A percentile compares a stretch with the other conserved stretches of the same genome.
These are phyloP conservation scores for Aspergillus sp. DNA, from an alignment of 2,329 filamentous ascomycete species.

Conservation along the genomic window DNA sequence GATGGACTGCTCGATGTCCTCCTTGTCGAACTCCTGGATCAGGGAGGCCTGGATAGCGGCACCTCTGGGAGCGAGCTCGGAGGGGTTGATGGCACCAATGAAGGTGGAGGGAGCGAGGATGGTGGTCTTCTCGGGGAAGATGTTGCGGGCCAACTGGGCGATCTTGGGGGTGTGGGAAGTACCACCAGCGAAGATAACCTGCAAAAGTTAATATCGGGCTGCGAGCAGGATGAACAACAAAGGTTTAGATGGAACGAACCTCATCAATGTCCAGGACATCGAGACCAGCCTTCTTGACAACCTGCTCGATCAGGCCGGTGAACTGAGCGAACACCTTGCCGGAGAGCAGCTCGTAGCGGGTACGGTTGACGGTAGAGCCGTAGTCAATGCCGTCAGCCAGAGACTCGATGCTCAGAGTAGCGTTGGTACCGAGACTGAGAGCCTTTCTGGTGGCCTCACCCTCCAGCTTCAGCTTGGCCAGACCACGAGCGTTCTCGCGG, in stretches of 20 bases:
- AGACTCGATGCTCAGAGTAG: conserved; percentile 89
- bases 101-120: conserved; percentile 83
- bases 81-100: conserved; percentile 82
- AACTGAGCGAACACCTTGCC: conserved; percentile 87
- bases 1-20: conserved; percentile 93
- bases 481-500: conserved; percentile 72
- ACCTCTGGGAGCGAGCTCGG: conserved; percentile 82
- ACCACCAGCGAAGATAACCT: conserved; percentile 86
- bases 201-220: background rate
- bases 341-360: conserved; percentile 86
- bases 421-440: conserved; percentile 82
- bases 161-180: conserved; percentile 93
- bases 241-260: conserved; percentile 32
- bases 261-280: conserved; percentile 93
- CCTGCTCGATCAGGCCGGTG: conserved; percentile 79
- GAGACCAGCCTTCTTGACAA: conserved; percentile 86
- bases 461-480: conserved; percentile 92
- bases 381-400: conserved; percentile 89
- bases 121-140: conserved; percentile 78
- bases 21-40: conserved; percentile 89
- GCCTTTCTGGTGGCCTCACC: conserved; percentile 90
- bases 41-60: conserved; percentile 94
- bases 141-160: conserved; percentile 72
- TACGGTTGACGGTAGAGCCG: conserved; percentile 85
- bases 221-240: background rate